phyloP scores from a whole-genome alignment of 192 early-diverging fungal genomes.

The Spizellomyces sp. region DNA sequence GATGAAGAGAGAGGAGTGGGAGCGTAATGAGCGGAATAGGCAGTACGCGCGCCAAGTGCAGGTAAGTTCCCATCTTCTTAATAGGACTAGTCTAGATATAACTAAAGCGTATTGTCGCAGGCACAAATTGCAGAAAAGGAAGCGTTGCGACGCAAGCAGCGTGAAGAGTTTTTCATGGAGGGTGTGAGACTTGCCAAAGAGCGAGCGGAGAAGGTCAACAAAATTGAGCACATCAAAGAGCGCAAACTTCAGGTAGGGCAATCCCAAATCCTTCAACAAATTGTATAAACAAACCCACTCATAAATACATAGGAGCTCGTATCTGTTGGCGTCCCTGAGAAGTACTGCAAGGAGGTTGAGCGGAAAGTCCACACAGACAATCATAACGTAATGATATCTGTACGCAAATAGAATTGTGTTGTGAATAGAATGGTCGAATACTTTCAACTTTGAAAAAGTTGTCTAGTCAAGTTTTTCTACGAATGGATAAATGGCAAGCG shows the following conservation, averaged over 20 bases:
- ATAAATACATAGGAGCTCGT: slow-evolving; percentile 45
- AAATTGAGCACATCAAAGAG: slow-evolving; percentile 57
- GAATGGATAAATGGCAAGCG: too few species aligned
- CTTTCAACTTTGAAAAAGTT: too few species aligned
- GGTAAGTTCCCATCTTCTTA: slow-evolving; percentile 17
- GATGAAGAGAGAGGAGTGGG: slow-evolving; percentile 42
- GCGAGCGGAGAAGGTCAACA: slow-evolving; percentile 52
- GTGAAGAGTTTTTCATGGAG: slow-evolving; percentile 65
- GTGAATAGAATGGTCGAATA: too few species aligned
- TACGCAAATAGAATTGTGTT: too few species aligned
- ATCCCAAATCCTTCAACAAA: background rate
- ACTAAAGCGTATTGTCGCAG: slow-evolving; percentile 13
- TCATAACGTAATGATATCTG: background rate
- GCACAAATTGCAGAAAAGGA: slow-evolving; percentile 59
- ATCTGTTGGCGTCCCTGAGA: slow-evolving; percentile 54
- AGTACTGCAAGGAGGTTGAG: slow-evolving; percentile 62
- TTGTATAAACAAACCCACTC: background rate
- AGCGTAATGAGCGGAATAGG: slow-evolving; percentile 45
- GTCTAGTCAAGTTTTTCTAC: too few species aligned
- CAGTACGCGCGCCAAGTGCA: slow-evolving; percentile 57
- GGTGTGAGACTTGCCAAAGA: slow-evolving; percentile 51
- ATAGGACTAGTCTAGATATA: background rate
- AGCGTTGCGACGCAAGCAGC: slow-evolving; percentile 34
- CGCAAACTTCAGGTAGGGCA: slow-evolving; percentile 52
- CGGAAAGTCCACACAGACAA: slow-evolving; percentile 40